Evolutionary conservation across 1,284 basidiomycete genomes (phyloP).

Genomic region (Ceratobasidium sp.): DNA sequence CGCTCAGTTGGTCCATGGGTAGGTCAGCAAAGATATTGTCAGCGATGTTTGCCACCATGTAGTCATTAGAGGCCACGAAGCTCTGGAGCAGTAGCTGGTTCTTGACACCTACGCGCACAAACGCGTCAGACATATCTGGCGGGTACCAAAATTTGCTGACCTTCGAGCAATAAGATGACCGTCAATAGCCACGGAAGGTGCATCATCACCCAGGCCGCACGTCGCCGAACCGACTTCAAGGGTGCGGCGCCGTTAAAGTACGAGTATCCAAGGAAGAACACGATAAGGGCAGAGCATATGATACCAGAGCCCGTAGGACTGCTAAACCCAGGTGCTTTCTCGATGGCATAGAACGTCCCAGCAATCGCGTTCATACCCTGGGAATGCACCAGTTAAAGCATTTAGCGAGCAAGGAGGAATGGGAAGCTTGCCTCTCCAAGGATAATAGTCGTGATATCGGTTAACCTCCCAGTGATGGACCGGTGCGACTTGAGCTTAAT

Average conservation of each 20-base stretch:
- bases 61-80: background rate
- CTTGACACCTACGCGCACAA: constrained; percentile 12
- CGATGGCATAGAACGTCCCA: constrained; percentile 26
- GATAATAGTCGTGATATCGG: constrained; percentile 34
- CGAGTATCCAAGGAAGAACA: constrained; percentile 27
- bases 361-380: constrained; percentile 38
- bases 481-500: constrained; percentile 7
- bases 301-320: constrained; percentile 5
- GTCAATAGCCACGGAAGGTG: constrained; percentile 38
- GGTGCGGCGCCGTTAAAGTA: constrained; percentile 38
- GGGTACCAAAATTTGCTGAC: background rate
- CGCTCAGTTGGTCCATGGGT: constrained; percentile 4
- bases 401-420: background rate
- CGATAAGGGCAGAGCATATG: constrained; percentile 21
- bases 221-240: constrained; percentile 3
- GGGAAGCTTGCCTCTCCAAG: constrained; percentile 17
- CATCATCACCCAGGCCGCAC: constrained; percentile 32
- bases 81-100: constrained; percentile 34
- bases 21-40: background rate
- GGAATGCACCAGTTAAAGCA: too few species aligned
- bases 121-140: background rate
- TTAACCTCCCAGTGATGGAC: constrained; percentile 12
- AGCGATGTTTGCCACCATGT: background rate
- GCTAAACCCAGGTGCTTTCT: constrained; percentile 24
- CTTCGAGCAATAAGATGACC: constrained; percentile 33